These are phyloP conservation scores for Ilyonectria mors-panacis DNA, from an alignment of 2,329 filamentous ascomycete species.

Conservation along the genomic window DNA sequence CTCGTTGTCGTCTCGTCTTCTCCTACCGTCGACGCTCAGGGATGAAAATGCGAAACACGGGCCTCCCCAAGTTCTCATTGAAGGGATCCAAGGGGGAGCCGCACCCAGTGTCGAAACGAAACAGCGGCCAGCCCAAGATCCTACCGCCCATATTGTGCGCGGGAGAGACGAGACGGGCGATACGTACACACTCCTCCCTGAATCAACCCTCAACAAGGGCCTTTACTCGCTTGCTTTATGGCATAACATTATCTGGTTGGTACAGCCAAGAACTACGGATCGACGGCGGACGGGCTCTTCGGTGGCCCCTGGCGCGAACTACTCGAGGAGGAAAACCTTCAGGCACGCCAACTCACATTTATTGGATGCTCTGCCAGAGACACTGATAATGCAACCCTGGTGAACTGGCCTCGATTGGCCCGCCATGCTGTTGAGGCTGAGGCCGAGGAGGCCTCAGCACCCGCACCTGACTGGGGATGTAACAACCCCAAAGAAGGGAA, in stretches of 20 bases:
- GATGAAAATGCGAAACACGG: constrained; percentile 34
- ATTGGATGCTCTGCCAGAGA: constrained; percentile 1
- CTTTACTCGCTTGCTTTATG: constrained; percentile 6
- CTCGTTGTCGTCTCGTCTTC: constrained; percentile 21
- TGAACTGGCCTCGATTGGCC: constrained; percentile 4
- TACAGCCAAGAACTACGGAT: constrained; percentile 14
- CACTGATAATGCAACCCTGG: neutral
- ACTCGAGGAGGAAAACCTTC: neutral
- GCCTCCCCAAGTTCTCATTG: constrained; percentile 11
- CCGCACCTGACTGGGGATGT: neutral
- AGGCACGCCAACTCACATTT: neutral
- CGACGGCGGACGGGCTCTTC: constrained; percentile 3
- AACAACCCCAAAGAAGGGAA: constrained; percentile 3
- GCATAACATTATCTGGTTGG: constrained; percentile 18
- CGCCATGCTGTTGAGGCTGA: constrained; percentile 9
- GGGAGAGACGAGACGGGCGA: neutral
- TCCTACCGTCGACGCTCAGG: constrained; percentile 23
- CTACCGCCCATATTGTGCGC: constrained; percentile 6
- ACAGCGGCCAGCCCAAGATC: constrained; percentile 16
- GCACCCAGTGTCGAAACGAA: constrained; percentile 37
- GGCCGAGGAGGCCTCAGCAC: constrained; percentile 16
- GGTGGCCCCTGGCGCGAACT: constrained; percentile 7
- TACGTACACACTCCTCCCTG: neutral
- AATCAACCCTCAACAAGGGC: constrained; percentile 8
- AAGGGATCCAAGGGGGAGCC: constrained; percentile 16